phyloP scores from a whole-genome alignment of 2,329 filamentous ascomycete genomes.

The Aaosphaeria pasadenensis region DNA sequence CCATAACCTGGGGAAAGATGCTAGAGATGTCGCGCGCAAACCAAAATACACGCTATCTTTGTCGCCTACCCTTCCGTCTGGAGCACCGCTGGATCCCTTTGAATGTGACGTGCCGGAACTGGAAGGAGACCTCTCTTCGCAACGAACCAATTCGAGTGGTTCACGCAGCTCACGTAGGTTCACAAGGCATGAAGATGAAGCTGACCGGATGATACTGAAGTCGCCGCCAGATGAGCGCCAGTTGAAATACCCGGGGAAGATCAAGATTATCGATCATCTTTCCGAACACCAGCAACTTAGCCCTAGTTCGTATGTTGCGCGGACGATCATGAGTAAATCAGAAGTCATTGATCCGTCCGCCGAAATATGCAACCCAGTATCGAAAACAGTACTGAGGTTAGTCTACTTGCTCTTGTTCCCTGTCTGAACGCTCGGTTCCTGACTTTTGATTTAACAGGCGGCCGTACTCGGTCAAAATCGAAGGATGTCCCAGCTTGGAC shows the following conservation, averaged over 20 bases:
- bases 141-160: conserved; percentile 23
- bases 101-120: conserved; percentile 26
- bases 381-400: no score
- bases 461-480: conserved; percentile 14
- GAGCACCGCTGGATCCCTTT: conserved; percentile 25
- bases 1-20: conserved; percentile 3
- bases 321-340: conserved; percentile 14
- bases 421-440: background rate
- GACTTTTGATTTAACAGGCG: background rate
- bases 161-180: conserved; percentile 27
- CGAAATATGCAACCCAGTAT: no score
- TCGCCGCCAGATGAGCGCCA: conserved; percentile 21
- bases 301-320: conserved; percentile 22
- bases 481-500: conserved; percentile 17
- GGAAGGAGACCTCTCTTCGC: conserved; percentile 28
- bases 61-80: conserved; percentile 29
- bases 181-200: background rate
- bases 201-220: conserved; percentile 4
- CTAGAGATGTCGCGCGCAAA: conserved; percentile 17
- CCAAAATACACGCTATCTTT: conserved; percentile 28
- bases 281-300: conserved; percentile 21
- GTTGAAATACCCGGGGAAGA: conserved; percentile 15
- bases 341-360: background rate
- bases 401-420: no score
- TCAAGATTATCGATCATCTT: conserved; percentile 18